These are phyloP conservation scores for Melocanna baccifera DNA, from an alignment of 176 grass and related monocot genomes.

Conservation along the genomic window DNA sequence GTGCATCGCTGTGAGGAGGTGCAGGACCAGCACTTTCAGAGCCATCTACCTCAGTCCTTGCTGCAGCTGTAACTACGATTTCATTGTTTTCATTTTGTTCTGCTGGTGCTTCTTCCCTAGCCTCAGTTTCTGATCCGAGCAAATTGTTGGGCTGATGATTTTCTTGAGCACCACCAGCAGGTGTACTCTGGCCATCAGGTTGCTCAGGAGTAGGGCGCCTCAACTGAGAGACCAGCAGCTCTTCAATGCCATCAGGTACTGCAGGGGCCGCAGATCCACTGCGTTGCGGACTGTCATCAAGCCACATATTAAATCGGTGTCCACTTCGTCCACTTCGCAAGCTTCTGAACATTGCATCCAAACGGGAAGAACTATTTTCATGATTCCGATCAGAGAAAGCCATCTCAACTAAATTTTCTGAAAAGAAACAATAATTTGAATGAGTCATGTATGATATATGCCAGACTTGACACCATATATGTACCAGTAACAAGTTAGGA, in stretches of 20 bases:
- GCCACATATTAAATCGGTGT: constrained; percentile 96
- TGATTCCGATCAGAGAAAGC: constrained; percentile 90
- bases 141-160: constrained; percentile 49
- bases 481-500: not conserved
- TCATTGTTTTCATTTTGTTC: constrained; percentile 50
- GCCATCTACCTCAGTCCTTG: constrained; percentile 31
- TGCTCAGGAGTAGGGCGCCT: constrained; percentile 65
- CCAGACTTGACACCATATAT: not conserved
- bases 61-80: constrained; percentile 32
- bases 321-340: constrained; percentile 80
- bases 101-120: constrained; percentile 47
- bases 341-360: constrained; percentile 94
- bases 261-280: constrained; percentile 53
- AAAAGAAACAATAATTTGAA: constrained; percentile 19
- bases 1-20: constrained; percentile 43
- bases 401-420: constrained; percentile 83
- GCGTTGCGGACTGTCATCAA: constrained; percentile 75
- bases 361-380: constrained; percentile 80
- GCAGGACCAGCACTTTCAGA: constrained; percentile 48
- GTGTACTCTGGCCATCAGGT: constrained; percentile 43
- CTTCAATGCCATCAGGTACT: constrained; percentile 92
- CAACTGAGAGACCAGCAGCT: constrained; percentile 78
- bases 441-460: constrained; percentile 11
- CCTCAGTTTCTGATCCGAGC: constrained; percentile 56
- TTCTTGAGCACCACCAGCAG: constrained; percentile 46